Base-by-base conservation (phyloP, 805 yeast genomes). In the Candida xiaguanensis region DNA sequence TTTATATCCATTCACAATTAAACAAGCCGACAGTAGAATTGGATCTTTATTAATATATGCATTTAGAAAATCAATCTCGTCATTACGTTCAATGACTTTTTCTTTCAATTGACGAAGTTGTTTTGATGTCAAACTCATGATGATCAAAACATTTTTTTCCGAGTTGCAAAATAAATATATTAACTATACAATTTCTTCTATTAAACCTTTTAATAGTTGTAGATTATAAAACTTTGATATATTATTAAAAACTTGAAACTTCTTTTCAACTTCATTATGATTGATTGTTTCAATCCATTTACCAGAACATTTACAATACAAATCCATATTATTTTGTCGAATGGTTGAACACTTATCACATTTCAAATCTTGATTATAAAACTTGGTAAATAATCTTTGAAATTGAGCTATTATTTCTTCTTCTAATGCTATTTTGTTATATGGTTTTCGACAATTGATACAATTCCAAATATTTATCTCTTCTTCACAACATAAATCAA, bases 231-330 rank as follows among this genome's bases (percentile, higher is more conserved):
- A 72, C 11, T 63, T 62, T 1, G 91, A 77, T 11, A 88, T 80
- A 42, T 76, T 79, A 16, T 63, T 63, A 55, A 74, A 86, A 0
- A 78, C 70, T 5, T 54, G 57, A 3, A 81, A 51, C 37, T 69
- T 67, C 36, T 63, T 62, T 13, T 66, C 59, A 6, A 88, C 53
- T 0, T 69, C 74, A 4, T 54, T 61, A 35, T 65, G 63, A 4
- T 67, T 54, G 15, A 80, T 56, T 0, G 85, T 78, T 34, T 77
- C 81, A 3, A 59, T 66, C 96, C 95, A 89, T 12, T 62, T 56
- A 7, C 99, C 99, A 0, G 99, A 91, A 57, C 99, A 93, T 15
- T 75, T 62, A 60, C 99, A 95, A 56, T 79, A 79, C 22, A 69
- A 69, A 23, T 88, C 74, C 75, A 93, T 70, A 45, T 82, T 81